These are phyloP conservation scores for Leishmania turanica DNA, from an alignment of 208 protist species.

Conservation along the genomic window DNA sequence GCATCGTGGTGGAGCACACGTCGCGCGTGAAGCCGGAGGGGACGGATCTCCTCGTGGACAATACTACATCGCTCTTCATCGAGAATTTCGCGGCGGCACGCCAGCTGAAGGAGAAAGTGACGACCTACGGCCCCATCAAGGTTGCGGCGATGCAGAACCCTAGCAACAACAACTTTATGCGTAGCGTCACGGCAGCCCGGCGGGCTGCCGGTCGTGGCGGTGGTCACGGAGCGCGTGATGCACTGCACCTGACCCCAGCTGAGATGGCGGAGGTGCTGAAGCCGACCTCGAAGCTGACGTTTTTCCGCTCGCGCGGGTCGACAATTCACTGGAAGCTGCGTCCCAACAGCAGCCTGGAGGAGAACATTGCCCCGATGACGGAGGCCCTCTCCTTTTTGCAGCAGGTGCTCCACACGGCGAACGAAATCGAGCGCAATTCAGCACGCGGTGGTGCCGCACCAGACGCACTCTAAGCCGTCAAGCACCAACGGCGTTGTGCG, in stretches of 20 bases:
- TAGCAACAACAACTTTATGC: constrained; percentile 65
- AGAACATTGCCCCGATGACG: constrained; percentile 78
- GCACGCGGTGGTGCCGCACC: constrained; percentile 69
- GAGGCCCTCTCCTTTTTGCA: constrained; percentile 82
- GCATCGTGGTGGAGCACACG: constrained; percentile 88
- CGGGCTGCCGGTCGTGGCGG: constrained; percentile 21
- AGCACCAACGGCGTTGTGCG: neutral
- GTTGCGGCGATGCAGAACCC: constrained; percentile 59
- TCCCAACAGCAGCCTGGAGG: constrained; percentile 54
- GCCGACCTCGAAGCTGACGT: constrained; percentile 76
- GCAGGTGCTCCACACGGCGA: constrained; percentile 80
- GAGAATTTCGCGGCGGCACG: constrained; percentile 90
- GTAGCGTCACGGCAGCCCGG: constrained; percentile 16
- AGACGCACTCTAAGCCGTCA: constrained; percentile 46
- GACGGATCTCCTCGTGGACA: constrained; percentile 80
- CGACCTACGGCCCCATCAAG: constrained; percentile 45
- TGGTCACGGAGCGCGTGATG: constrained; percentile 22
- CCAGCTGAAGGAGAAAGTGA: constrained; percentile 62
- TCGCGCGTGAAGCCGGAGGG: constrained; percentile 66
- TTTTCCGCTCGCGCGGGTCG: constrained; percentile 73
- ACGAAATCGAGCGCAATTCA: constrained; percentile 80
- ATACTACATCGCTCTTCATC: constrained; percentile 82
- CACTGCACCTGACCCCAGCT: constrained; percentile 24
- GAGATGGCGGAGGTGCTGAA: constrained; percentile 50
- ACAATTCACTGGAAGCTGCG: constrained; percentile 86